A percentile compares a stretch with the other conserved stretches of the same genome.
phyloP scores from a whole-genome alignment of 78 protist species.

The Isochrysis galbana region DNA sequence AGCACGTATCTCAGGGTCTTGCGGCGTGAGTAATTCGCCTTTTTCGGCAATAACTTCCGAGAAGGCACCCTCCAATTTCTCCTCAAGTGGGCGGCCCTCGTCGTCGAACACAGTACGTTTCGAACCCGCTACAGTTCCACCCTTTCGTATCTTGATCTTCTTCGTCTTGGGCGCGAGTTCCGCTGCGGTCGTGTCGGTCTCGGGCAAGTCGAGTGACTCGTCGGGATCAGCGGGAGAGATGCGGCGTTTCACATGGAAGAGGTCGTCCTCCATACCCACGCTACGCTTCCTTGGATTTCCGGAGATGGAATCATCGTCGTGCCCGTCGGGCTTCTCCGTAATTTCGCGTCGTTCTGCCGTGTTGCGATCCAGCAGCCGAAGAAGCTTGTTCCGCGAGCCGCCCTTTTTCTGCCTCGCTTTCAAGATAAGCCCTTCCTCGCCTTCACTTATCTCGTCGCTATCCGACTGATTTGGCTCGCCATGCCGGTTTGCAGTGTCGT shows the following conservation, averaged over 20 bases:
- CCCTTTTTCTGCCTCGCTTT: not conserved
- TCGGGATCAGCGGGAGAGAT: not conserved
- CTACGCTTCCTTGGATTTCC: no score
- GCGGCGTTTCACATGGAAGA: not conserved
- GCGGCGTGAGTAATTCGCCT: not conserved
- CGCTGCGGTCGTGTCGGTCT: not conserved
- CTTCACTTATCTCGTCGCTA: not conserved
- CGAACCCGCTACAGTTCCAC: not conserved
- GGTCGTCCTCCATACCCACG: not conserved
- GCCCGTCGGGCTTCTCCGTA: no score
- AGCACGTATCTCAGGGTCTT: not conserved
- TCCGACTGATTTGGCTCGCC: no score
- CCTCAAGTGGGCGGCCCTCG: not conserved
- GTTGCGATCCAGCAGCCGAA: not conserved
- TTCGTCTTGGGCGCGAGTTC: not conserved
- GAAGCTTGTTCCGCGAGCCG: not conserved
- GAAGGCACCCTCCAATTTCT: not conserved
- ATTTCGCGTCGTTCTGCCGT: not conserved
- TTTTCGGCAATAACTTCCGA: not conserved
- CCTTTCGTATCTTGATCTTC: slow-evolving; percentile 7
- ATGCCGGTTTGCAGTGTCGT: not conserved
- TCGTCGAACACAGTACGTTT: not conserved
- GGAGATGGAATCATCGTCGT: no score
- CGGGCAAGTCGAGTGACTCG: not conserved
- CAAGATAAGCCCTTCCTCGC: not conserved